Percentiles rank a stretch among this genome's conserved stretches.
phyloP scores from a whole-genome alignment of 495 filamentous ascomycete species.

The Jackrogersella minutella region DNA sequence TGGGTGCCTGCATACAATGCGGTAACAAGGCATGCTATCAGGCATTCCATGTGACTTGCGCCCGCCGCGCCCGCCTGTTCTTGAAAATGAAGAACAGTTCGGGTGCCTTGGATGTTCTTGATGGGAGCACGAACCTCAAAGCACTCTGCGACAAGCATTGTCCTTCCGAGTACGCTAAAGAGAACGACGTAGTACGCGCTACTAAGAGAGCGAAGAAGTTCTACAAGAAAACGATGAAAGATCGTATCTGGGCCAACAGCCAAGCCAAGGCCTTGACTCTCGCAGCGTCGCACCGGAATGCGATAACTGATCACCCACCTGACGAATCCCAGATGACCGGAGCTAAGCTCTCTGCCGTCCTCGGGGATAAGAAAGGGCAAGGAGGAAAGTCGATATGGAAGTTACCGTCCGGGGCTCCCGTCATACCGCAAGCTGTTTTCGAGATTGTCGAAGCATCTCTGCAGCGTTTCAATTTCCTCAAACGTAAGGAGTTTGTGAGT shows the following conservation, averaged over 20 bases:
- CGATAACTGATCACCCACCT: constrained; percentile 64
- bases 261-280: constrained; percentile 85
- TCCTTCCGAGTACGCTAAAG: constrained; percentile 84
- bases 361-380: constrained; percentile 73
- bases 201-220: constrained; percentile 68
- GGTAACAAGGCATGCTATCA: constrained; percentile 96
- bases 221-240: constrained; percentile 86
- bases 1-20: constrained; percentile 98
- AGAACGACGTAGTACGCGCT: constrained; percentile 72
- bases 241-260: constrained; percentile 87
- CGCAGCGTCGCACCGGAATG: constrained; percentile 69
- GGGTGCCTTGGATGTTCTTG: constrained; percentile 78
- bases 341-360: constrained; percentile 62
- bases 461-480: constrained; percentile 78
- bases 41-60: constrained; percentile 99
- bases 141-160: constrained; percentile 98
- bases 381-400: constrained; percentile 84
- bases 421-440: constrained; percentile 86
- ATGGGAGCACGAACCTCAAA: constrained; percentile 84
- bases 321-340: constrained; percentile 65
- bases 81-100: constrained; percentile 96
- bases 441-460: constrained; percentile 82
- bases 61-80: constrained; percentile 84
- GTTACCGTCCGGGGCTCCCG: constrained; percentile 91
- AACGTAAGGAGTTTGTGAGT: constrained; percentile 88